Evolutionary conservation across 2,329 filamentous ascomycete species (phyloP), one percentile per base, ranked within the genome.

Genomic region (Bipolaris victoriae): DNA sequence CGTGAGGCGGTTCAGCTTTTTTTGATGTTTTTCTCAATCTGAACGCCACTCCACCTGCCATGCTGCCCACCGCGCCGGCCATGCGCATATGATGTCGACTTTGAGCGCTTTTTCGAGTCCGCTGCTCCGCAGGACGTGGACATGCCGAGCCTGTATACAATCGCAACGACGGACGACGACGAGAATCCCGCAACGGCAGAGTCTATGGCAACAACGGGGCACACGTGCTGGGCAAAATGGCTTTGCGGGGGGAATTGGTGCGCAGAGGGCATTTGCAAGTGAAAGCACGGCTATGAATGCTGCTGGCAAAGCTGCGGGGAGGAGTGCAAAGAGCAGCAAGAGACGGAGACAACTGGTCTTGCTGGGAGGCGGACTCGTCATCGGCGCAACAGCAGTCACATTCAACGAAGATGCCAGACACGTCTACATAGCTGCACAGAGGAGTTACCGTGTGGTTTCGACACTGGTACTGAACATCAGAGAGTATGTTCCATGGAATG

Each of bases 401-500:
- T 81, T 86, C 65, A 83, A 79, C 44, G 84, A 88, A 49, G 88
- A 96, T 64, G 87, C 92, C 63, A 90, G 89, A 75, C 88, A 91
- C 79, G 83, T 84, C 33, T 94, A 91, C 72, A 86, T 88, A 50
- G 90, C 91, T 10, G 85, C 85, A 2, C 88, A 92, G 78, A 85
- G 94, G 64, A 90, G 90, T 33, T 90, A 90, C 7, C 85, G 94
- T 61, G 94, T 98, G 20, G 87, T 88, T 10, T 82, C 84, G 24
- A 86, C 90, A 26, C 77, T 98, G 67, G 86, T 86, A 13, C 81
- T 96, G 55, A 93, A 90, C 78, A 95, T 98, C 64, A 93, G 94
- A 72, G 94, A 97, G 92, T 96, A 81, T 69, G 83, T 80, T 26
- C 29, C 48, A 45, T 47, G 20, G 40, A 16, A 16, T 16, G 15